A percentile compares a stretch with the other conserved stretches of the same genome.
These are phyloP conservation scores for Singerocomus rubriflavus DNA, from an alignment of 1,284 basidiomycete genomes.

Conservation along the genomic window DNA sequence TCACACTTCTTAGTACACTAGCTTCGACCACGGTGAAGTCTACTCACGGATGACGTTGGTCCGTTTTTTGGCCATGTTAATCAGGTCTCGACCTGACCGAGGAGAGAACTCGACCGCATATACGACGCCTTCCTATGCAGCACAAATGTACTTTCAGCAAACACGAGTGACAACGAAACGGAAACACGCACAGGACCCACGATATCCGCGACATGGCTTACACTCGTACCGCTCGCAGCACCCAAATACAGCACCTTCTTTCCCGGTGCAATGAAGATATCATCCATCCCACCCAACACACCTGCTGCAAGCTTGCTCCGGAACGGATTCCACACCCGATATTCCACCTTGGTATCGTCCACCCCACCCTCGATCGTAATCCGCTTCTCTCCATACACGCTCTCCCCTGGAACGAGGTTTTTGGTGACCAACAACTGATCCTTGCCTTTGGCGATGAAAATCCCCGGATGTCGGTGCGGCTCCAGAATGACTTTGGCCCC, in stretches of 20 bases:
- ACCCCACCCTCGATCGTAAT: constrained; percentile 78
- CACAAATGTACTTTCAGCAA: constrained; percentile 3
- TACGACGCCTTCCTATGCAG: constrained; percentile 82
- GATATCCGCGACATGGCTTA: constrained; percentile 97
- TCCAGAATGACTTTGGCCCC: constrained; percentile 90
- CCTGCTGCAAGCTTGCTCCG: constrained; percentile 96
- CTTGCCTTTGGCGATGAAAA: constrained; percentile 95
- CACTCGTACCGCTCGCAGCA: constrained; percentile 95
- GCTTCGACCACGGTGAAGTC: neutral
- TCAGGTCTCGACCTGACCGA: constrained; percentile 95
- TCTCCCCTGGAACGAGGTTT: constrained; percentile 96
- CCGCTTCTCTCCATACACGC: constrained; percentile 98
- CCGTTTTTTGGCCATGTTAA: constrained; percentile 99
- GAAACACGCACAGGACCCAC: constrained; percentile 80
- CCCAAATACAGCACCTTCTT: constrained; percentile 98
- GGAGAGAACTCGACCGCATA: constrained; percentile 99
- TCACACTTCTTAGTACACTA: constrained; percentile 4
- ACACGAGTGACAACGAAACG: constrained; percentile 8
- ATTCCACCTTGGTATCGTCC: constrained; percentile 90
- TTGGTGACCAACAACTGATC: constrained; percentile 97
- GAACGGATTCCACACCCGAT: constrained; percentile 99
- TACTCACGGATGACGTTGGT: constrained; percentile 96
- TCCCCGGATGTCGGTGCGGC: constrained; percentile 91
- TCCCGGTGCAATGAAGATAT: constrained; percentile 93
- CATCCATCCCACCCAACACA: constrained; percentile 92